Base-by-base conservation (phyloP, 257 asterid genomes). In the Anisodus acutangulus region DNA sequence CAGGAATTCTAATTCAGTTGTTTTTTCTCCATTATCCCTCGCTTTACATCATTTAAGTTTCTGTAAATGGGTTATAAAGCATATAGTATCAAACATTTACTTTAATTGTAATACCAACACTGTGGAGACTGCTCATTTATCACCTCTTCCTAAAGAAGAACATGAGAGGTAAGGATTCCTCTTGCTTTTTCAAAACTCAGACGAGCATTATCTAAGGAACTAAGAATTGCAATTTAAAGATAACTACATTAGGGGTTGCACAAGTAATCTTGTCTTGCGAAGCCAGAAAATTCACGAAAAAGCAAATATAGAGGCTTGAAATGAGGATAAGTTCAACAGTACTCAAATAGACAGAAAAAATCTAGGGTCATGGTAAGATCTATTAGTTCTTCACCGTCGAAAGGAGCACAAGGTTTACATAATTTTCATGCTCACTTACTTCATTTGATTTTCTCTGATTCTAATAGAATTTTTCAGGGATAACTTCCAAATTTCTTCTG, bases 391-490 rank as follows among this genome's bases (percentile, higher is more conserved):
- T 43, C 58, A 9, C 79, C 9, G n/a, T 16, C 2, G 1, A 41
- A 69, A 8, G 35, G 57, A 71, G 57, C 57, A 43, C 57, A 71
- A 71, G 8, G 55, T 43, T 0, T 43, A 71, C n/a, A 71, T 71
- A 43, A 35, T 43, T 71, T 71, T 71, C 57, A 57, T 71, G 79
- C 79, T 71, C 78, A 9, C 16, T 71, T 37, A 17, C 17, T 71
- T 71, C 79, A 10, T n/a, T 43, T 43, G 39, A 71, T 43, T 47
- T 43, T n/a, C 58, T 71, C 57, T 9, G 37, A 1, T 71, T 71
- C 79, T 71, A 71, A 41, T 2, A 4, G 57, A 71, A 2, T 17
- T n/a, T 71, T 71, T 71, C 58, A 71, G 39, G 58, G 58, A 43
- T 2, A n/a, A 0, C 39, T 71, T 71, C 22, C 58, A 9, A 71